Percentiles rank a stretch among this genome's conserved stretches.
Conservation (phyloP, 1,284 basidiomycete genomes). For the Apiotrichum gamsii region DNA sequence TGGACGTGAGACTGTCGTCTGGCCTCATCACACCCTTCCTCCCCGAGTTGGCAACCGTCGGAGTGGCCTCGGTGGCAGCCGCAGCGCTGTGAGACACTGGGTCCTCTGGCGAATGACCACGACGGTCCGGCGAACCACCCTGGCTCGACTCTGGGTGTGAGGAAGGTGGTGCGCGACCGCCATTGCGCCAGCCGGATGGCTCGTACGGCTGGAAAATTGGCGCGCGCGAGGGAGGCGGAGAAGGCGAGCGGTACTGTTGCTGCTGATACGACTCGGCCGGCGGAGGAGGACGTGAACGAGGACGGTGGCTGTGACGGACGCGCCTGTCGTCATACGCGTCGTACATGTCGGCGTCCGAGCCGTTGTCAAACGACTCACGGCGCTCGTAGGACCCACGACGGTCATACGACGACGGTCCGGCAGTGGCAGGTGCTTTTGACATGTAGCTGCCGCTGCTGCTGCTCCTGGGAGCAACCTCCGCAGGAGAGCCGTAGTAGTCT, state of each 20-base stretch:
- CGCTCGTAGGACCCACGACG: neutral
- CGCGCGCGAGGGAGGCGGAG: neutral
- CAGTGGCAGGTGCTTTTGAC: too few species aligned
- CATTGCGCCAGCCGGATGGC: conserved; percentile 5
- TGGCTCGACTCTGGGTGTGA: conserved; percentile 3
- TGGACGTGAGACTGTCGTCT: conserved; percentile 26
- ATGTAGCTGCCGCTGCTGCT: too few species aligned
- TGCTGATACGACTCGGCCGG: too few species aligned
- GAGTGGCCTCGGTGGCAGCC: neutral
- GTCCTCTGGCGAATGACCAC: neutral
- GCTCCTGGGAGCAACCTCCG: conserved; percentile 16
- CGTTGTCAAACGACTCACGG: neutral
- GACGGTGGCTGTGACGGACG: neutral
- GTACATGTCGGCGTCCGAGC: neutral
- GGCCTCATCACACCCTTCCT: conserved; percentile 17
- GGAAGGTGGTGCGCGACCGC: neutral
- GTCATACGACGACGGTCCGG: neutral
- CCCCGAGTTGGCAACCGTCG: conserved; percentile 1
- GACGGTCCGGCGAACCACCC: conserved; percentile 5
- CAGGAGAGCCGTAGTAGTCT: conserved; percentile 13
- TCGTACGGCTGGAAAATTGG: conserved; percentile 5
- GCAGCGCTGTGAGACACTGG: too few species aligned
- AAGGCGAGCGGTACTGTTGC: conserved; percentile 2
- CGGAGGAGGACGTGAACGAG: neutral
- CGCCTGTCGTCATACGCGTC: conserved; percentile 2